phyloP scores from a whole-genome alignment of 2,329 filamentous ascomycete species.

The Talaromyces sp. region DNA sequence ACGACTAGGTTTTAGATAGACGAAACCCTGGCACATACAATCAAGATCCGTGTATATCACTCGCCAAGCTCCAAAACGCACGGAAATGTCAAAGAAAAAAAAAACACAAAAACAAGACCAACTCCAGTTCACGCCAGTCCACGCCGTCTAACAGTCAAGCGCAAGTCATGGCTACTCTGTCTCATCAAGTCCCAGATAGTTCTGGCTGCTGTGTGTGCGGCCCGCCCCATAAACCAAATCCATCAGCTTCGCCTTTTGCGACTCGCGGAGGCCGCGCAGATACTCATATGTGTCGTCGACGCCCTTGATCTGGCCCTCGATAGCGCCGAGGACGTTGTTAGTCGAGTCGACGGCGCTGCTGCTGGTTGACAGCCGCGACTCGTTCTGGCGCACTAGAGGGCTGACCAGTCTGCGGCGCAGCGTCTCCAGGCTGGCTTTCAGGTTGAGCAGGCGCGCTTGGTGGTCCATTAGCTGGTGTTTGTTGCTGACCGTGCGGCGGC shows the following conservation, averaged over 20 bases:
- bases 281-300: conserved; percentile 74
- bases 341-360: conserved; percentile 37
- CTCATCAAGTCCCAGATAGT: conserved; percentile 8
- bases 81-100: not conserved
- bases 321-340: conserved; percentile 38
- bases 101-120: not conserved
- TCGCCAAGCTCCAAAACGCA: not conserved
- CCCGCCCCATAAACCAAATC: conserved; percentile 65
- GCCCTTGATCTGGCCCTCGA: conserved; percentile 77
- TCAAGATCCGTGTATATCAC: not conserved
- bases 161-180: not conserved
- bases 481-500: conserved; percentile 77
- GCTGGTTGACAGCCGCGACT: conserved; percentile 33
- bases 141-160: no score
- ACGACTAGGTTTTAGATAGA: not conserved
- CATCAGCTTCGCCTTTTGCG: conserved; percentile 78
- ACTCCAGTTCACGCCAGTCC: not conserved
- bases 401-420: conserved; percentile 76
- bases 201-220: not conserved
- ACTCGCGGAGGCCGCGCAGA: conserved; percentile 66
- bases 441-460: conserved; percentile 72
- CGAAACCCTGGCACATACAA: not conserved
- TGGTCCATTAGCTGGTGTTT: conserved; percentile 83
- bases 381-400: conserved; percentile 68
- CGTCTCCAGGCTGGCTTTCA: conserved; percentile 84